A percentile compares a stretch with the other conserved stretches of the same genome.
phyloP scores from a whole-genome alignment of 768 basidiomycete genomes.

The Boletus coccyginus region DNA sequence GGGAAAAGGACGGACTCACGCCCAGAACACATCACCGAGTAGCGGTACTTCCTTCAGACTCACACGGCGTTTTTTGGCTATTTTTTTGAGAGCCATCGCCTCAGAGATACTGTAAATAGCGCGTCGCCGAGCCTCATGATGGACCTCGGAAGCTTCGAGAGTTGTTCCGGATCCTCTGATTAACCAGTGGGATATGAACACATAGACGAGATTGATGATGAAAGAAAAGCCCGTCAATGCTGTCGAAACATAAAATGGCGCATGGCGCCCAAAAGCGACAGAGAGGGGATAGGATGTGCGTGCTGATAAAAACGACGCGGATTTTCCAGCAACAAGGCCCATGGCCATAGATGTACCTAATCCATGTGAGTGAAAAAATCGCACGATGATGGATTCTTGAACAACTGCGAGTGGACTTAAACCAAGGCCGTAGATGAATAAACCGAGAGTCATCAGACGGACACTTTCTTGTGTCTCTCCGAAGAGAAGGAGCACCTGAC shows the following conservation, averaged over 20 bases:
- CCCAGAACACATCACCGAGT: constrained; percentile 78
- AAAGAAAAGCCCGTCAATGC: constrained; percentile 65
- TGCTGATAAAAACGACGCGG: constrained; percentile 72
- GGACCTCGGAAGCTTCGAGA: constrained; percentile 62
- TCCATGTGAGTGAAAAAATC: constrained; percentile 74
- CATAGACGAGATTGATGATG: constrained; percentile 64
- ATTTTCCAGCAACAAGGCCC: constrained; percentile 82
- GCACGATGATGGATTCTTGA: constrained; percentile 82
- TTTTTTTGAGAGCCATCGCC: constrained; percentile 59
- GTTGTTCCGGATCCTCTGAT: constrained; percentile 57
- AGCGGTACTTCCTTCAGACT: constrained; percentile 57
- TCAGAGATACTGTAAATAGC: constrained; percentile 48
- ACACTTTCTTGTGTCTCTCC: constrained; percentile 62
- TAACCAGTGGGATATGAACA: constrained; percentile 62
- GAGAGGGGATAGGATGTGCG: constrained; percentile 76
- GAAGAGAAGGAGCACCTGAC: constrained; percentile 63
- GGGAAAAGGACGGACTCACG: constrained; percentile 40
- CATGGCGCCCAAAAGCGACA: constrained; percentile 60
- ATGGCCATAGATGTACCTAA: constrained; percentile 76
- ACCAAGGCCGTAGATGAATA: constrained; percentile 79
- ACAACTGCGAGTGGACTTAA: constrained; percentile 79
- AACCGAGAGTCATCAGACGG: constrained; percentile 68
- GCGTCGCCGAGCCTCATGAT: constrained; percentile 50
- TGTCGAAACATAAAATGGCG: constrained; percentile 73
- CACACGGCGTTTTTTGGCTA: constrained; percentile 64